Evolutionary conservation across 345 rosid genomes (phyloP).

Genomic region (Bruguiera gymnorhiza): DNA sequence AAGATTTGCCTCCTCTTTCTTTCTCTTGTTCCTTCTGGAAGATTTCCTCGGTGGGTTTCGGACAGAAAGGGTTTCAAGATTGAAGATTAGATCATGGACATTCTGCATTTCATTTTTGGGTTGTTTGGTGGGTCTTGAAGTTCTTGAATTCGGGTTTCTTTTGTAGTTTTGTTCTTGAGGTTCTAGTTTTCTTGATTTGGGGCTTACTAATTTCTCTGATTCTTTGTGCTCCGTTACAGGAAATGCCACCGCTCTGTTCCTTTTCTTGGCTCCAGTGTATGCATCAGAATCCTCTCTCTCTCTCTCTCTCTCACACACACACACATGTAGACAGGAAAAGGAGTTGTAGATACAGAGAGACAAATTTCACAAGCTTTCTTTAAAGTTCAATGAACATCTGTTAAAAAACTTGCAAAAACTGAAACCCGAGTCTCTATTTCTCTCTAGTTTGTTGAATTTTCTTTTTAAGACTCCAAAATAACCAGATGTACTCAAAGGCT

Average conservation of each 20-base stretch:
- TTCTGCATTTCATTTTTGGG: slow-evolving; percentile 80
- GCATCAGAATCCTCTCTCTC: slow-evolving; percentile 12
- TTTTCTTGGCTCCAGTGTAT: slow-evolving; percentile 87
- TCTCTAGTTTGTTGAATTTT: no score
- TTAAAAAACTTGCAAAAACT: no score
- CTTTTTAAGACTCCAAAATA: no score
- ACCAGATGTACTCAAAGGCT: no score
- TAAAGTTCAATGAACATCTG: no score
- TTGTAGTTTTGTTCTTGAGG: slow-evolving; percentile 1
- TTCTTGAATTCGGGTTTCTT: not conserved
- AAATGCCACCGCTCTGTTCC: slow-evolving; percentile 93
- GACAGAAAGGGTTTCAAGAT: no score
- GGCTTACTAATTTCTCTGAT: not conserved
- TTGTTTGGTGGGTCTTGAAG: slow-evolving; percentile 56
- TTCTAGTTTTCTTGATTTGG: slow-evolving; percentile 5
- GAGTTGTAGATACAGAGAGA: not conserved
- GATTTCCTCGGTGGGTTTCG: not conserved
- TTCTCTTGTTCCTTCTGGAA: not conserved
- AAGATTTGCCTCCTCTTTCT: not conserved
- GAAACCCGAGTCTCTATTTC: no score
- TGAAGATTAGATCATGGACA: slow-evolving; percentile 36
- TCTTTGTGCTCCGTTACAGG: slow-evolving; percentile 44
- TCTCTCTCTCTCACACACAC: not conserved
- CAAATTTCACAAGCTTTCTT: not conserved
- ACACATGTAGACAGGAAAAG: not conserved